A percentile compares a stretch with the other conserved stretches of the same genome.
These are phyloP conservation scores for Curvularia sp. DNA, from an alignment of 2,329 filamentous ascomycete species.

Conservation along the genomic window DNA sequence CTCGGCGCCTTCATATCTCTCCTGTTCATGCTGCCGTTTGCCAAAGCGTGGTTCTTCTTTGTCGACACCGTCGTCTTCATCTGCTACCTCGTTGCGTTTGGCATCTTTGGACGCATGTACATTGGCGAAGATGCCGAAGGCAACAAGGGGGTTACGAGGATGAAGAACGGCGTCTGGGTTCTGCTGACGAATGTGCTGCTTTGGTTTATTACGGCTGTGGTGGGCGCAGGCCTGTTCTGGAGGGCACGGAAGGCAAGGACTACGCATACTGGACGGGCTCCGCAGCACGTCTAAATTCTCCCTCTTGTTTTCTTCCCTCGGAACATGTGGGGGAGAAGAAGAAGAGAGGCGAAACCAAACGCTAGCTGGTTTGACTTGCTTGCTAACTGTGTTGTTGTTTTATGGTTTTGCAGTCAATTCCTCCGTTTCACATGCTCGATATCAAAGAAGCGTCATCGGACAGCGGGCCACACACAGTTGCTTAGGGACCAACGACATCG, in stretches of 20 bases:
- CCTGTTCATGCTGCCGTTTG: conserved; percentile 70
- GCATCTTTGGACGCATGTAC: conserved; percentile 82
- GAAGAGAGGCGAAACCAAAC: neutral
- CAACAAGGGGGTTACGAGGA: conserved; percentile 69
- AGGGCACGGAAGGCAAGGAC: conserved; percentile 42
- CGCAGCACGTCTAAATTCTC: conserved; percentile 32
- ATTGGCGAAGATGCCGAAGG: conserved; percentile 72
- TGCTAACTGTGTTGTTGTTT: conserved; percentile 14
- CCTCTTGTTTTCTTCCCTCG: neutral
- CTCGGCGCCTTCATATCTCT: conserved; percentile 45
- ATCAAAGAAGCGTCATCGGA: neutral
- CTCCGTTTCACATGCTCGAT: conserved; percentile 3
- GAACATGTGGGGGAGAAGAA: neutral
- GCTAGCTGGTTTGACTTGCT: neutral
- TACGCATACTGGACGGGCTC: conserved; percentile 28
- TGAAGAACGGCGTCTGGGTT: conserved; percentile 89
- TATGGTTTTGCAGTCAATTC: neutral
- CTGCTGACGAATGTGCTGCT: conserved; percentile 76
- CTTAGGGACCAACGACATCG: conserved; percentile 3
- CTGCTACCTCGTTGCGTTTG: conserved; percentile 83
- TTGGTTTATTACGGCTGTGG: conserved; percentile 72
- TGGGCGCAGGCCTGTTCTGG: conserved; percentile 66
- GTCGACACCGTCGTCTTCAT: conserved; percentile 74
- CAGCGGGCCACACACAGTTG: conserved; percentile 1
- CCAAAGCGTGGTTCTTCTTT: conserved; percentile 61